Conservation (phyloP, 177 flowering plant genomes). For the Vitis hybrid region DNA sequence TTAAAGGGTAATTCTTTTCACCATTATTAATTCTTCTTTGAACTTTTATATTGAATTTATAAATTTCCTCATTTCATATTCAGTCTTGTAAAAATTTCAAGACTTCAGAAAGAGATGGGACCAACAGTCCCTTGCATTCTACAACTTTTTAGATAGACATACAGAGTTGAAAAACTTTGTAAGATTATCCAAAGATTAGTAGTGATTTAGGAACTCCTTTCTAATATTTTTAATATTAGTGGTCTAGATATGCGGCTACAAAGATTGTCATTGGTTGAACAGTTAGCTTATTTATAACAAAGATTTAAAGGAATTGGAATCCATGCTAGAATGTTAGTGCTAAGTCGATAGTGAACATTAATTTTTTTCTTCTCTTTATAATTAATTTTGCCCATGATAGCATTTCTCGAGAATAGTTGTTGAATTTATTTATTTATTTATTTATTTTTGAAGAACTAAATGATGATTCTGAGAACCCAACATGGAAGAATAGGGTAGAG, state of each 20-base stretch:
- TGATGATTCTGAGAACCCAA: too few species aligned
- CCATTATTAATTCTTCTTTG: conserved; percentile 3
- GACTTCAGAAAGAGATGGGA: conserved; percentile 91
- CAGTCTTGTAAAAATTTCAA: conserved; percentile 37
- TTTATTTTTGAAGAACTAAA: too few species aligned
- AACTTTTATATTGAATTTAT: not conserved
- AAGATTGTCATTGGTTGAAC: too few species aligned
- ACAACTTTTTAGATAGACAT: conserved; percentile 96
- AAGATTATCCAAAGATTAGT: conserved; percentile 86
- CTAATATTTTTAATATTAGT: not conserved
- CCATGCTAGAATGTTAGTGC: too few species aligned
- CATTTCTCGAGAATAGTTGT: too few species aligned
- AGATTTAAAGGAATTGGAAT: too few species aligned
- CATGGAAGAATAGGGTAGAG: too few species aligned
- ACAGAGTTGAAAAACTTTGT: conserved; percentile 88
- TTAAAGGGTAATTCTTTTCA: conserved; percentile 51
- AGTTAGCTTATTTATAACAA: too few species aligned
- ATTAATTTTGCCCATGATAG: too few species aligned
- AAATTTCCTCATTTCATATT: not conserved
- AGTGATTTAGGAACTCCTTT: conserved; percentile 5
- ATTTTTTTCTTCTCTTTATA: too few species aligned
- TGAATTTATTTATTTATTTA: too few species aligned
- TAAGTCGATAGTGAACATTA: too few species aligned
- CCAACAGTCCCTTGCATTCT: conserved; percentile 81
- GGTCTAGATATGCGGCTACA: not conserved